Evolutionary conservation across 257 asterid genomes (phyloP), one percentile per base, ranked within the genome.

Genomic region (Orobanche coerulescens): DNA sequence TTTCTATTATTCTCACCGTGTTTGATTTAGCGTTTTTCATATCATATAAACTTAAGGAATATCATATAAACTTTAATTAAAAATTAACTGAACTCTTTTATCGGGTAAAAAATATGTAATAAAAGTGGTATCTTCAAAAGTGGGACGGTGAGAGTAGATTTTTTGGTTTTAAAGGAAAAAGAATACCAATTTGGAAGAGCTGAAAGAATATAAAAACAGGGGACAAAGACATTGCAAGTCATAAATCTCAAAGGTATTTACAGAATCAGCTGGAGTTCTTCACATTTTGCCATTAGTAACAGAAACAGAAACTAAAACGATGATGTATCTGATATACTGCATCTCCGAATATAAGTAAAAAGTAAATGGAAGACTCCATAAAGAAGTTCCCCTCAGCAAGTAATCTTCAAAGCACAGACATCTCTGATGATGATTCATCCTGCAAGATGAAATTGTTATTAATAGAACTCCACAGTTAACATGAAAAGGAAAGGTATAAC

Each of bases 361-460:
- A 12, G 57, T 31, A 39, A 67, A 52, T 39, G 58, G 28, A 51
- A 36, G 65, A 36, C 16, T 43, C 62, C 34, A 12, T 60, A 40
- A 28, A 8, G 22, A 57, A 70, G 43, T 19, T 13, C 57, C 10
- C 70, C 63, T 26, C 42, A 10, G 53, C 69, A 55, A 5, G 25
- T 58, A 26, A 28, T 61, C 65, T 49, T 50, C 69, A 37, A 59
- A 58, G 74, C 49, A 63, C 26, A 46, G 14, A 30, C 43, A 39
- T 34, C 62, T 46, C 62, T 19, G 24, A 3, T 30, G 25, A 26
- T 12, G 28, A 19, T 42, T n/a, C n/a, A n/a, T 66, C 68, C 59
- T 54, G 34, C 14, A 66, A 22, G 26, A 55, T 49, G 55, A 40
- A 43, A 40, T 33, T 58, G 42, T 31, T 24, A 66, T 61, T 33